These are phyloP conservation scores for Colletotrichum sp. DNA, from an alignment of 2,329 filamentous ascomycete species.

Conservation along the genomic window DNA sequence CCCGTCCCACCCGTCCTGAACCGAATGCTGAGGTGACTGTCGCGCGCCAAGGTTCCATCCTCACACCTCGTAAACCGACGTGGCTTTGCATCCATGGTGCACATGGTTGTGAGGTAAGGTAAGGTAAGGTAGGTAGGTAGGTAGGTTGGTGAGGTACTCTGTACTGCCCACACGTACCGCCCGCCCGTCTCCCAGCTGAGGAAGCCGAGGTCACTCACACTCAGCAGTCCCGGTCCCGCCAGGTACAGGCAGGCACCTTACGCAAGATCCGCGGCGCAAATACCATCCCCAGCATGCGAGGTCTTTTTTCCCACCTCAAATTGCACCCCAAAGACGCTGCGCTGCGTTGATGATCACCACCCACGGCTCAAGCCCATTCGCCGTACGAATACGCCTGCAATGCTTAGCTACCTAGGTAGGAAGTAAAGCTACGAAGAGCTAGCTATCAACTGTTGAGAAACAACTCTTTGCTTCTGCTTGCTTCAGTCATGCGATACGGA, in stretches of 20 bases:
- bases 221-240: not conserved
- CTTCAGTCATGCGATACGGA: not conserved
- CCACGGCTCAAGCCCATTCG: not conserved
- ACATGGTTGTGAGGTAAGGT: not conserved
- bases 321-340: not conserved
- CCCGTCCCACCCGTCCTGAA: not conserved
- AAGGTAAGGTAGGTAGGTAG: not conserved
- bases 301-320: not conserved
- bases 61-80: constrained; percentile 10
- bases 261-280: not conserved
- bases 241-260: not conserved
- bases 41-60: not conserved
- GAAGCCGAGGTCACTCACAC: not conserved
- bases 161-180: not conserved
- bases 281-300: not conserved
- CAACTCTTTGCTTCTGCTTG: not conserved
- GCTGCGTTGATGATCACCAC: not conserved
- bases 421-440: not conserved
- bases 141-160: not conserved
- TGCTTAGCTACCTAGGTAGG: not conserved
- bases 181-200: not conserved
- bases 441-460: not conserved
- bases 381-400: not conserved
- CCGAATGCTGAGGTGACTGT: not conserved
- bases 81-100: constrained; percentile 3